Percentiles rank a stretch among this genome's conserved stretches.
Evolutionary conservation across 1,139 yeast genomes (phyloP).

Genomic region (Blastobotrys malaysiensis): DNA sequence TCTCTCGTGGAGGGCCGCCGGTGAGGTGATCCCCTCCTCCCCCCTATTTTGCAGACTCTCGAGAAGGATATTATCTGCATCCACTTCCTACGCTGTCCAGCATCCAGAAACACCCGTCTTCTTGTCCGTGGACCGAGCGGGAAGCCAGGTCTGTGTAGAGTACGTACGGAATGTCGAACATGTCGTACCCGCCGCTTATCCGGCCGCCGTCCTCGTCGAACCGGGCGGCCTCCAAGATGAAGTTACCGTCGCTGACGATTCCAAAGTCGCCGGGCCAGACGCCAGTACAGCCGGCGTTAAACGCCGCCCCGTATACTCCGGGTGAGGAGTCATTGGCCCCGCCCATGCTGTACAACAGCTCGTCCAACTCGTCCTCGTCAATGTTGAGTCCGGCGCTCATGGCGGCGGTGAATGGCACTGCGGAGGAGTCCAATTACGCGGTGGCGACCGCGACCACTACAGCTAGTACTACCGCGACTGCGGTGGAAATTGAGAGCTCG

Average conservation of each 20-base stretch:
- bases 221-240: conserved; percentile 27
- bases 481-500: neutral
- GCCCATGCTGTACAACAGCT: neutral
- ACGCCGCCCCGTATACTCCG: neutral
- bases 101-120: neutral
- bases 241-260: conserved; percentile 32
- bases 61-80: neutral
- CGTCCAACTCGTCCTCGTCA: neutral
- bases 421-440: neutral
- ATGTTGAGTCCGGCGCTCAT: conserved; percentile 10
- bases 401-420: conserved; percentile 3
- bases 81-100: neutral
- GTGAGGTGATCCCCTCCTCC: neutral
- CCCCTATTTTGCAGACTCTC: neutral
- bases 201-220: conserved; percentile 27
- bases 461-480: conserved; percentile 1
- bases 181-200: conserved; percentile 34
- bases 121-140: neutral
- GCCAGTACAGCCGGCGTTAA: no score
- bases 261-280: conserved; percentile 16
- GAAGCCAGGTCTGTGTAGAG: no score
- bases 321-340: neutral
- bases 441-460: neutral
- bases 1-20: neutral
- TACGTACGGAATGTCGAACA: conserved; percentile 6